phyloP scores from a whole-genome alignment of 148 eudicot species.

The Rhododendron simsii region DNA sequence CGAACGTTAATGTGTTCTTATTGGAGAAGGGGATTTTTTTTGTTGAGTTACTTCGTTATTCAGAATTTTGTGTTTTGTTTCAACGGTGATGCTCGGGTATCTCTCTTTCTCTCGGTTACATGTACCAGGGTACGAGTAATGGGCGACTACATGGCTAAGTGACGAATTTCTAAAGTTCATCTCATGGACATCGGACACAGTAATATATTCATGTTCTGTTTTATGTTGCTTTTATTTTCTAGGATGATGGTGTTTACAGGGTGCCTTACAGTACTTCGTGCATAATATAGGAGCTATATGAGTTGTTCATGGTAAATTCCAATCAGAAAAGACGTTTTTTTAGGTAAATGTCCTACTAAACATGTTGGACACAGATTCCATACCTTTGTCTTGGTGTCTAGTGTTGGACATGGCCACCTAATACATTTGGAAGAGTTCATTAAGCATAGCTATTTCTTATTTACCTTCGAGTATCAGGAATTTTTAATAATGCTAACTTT shows the following conservation, averaged over 20 bases:
- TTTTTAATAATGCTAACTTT: background rate
- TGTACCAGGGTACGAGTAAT: background rate
- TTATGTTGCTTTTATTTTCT: background rate
- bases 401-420: background rate
- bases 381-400: background rate
- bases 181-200: background rate
- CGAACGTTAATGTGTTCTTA: background rate
- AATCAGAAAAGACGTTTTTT: background rate
- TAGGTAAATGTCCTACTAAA: background rate
- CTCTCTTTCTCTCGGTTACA: background rate
- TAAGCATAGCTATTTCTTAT: background rate
- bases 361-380: background rate
- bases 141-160: background rate
- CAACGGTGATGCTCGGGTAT: background rate
- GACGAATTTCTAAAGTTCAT: background rate
- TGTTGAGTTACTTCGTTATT: background rate
- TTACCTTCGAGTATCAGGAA: background rate
- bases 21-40: background rate
- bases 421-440: background rate
- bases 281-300: background rate
- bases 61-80: no score
- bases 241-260: background rate
- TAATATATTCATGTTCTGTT: no score
- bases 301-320: background rate
- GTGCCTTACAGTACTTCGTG: background rate